Percentiles rank a stretch among this genome's conserved stretches.
phyloP scores from a whole-genome alignment of 495 filamentous ascomycete species.

The Usnea hakonensis region DNA sequence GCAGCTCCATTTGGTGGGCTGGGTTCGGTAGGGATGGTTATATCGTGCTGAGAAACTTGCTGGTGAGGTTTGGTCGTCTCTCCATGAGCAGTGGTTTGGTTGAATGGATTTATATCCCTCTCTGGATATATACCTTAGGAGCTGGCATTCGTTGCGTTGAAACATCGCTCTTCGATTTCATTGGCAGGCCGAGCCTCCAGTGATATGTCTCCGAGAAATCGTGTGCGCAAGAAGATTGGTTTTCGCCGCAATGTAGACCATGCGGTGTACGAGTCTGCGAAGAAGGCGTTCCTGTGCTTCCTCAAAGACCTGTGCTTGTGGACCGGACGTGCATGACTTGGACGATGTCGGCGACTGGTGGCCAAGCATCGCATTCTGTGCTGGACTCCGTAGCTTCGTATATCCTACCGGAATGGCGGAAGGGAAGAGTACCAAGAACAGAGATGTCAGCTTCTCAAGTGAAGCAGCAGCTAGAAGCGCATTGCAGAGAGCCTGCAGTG shows the following conservation, averaged over 20 bases:
- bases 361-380: background rate
- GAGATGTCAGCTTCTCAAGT: constrained; percentile 1
- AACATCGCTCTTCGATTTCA: constrained; percentile 9
- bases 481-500: background rate
- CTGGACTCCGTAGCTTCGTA: background rate
- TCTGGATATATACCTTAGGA: background rate
- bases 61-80: background rate
- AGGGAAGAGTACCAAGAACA: background rate
- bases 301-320: background rate
- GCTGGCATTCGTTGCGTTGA: background rate
- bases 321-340: background rate
- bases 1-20: background rate
- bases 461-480: background rate
- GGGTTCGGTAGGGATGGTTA: background rate
- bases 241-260: constrained; percentile 3
- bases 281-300: constrained; percentile 6
- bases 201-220: background rate
- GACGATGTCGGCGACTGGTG: background rate
- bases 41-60: background rate
- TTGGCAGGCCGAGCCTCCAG: background rate
- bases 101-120: background rate
- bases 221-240: background rate
- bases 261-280: constrained; percentile 3
- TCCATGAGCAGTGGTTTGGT: background rate
- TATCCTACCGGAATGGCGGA: constrained; percentile 8